Evolutionary conservation across 306 rosid species (phyloP).

Genomic region (Dalbergia cochinchinensis): DNA sequence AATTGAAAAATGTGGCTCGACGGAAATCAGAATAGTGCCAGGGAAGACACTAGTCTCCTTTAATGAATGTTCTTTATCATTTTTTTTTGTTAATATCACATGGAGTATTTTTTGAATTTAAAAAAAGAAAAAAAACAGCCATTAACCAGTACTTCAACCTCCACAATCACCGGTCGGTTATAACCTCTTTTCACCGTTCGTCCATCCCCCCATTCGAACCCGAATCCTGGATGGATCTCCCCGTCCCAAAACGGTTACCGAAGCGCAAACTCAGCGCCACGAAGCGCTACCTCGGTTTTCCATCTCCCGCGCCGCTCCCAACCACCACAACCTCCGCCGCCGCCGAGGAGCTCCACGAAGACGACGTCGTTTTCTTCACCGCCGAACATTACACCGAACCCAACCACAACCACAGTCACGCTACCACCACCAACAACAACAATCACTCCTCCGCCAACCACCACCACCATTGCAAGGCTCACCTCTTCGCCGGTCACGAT

Average conservation of each 20-base stretch:
- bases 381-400: conserved; percentile 47
- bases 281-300: conserved; percentile 48
- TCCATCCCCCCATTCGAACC: not conserved
- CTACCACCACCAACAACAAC: conserved; percentile 46
- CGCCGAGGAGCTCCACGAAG: conserved; percentile 67
- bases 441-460: conserved; percentile 18
- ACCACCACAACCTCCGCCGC: conserved; percentile 9
- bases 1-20: too few relatives aligned
- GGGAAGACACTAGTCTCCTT: too few relatives aligned
- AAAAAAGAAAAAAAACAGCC: not conserved
- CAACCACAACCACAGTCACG: conserved; percentile 12
- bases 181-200: not conserved
- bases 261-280: conserved; percentile 14
- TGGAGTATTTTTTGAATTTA: too few relatives aligned
- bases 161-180: not conserved
- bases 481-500: conserved; percentile 46
- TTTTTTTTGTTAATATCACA: too few relatives aligned
- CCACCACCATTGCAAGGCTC: conserved; percentile 42
- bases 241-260: conserved; percentile 11
- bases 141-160: not conserved
- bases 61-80: too few relatives aligned
- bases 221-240: conserved; percentile 24
- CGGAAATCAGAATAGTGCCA: too few relatives aligned
- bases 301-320: conserved; percentile 30
- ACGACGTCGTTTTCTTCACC: conserved; percentile 69